Conservation (phyloP, 192 early-diverging fungal species). For the Podila horticola region DNA sequence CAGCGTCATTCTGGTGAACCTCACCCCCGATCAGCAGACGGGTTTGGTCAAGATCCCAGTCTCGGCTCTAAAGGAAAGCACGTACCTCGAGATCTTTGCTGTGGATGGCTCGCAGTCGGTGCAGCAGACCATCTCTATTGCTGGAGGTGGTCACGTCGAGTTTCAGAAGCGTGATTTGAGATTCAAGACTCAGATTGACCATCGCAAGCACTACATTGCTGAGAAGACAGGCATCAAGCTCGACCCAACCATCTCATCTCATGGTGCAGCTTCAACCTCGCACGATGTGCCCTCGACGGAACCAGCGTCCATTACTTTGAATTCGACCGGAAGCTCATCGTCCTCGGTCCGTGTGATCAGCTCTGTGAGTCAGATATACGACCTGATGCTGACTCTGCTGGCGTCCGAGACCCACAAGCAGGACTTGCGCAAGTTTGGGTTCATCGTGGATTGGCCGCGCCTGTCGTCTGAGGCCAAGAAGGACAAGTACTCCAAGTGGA, state of each 20-base stretch:
- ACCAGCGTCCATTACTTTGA: constrained; percentile 22
- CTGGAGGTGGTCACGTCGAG: background rate
- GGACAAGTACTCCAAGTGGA: constrained; percentile 42
- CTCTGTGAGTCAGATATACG: constrained; percentile 47
- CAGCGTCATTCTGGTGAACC: constrained; percentile 25
- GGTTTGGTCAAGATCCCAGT: constrained; percentile 22
- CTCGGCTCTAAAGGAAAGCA: constrained; percentile 22
- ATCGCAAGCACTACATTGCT: constrained; percentile 40
- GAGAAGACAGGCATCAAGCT: constrained; percentile 36
- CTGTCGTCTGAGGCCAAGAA: constrained; percentile 39
- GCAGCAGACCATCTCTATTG: constrained; percentile 21
- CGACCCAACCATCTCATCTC: constrained; percentile 1
- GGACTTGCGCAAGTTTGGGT: constrained; percentile 32
- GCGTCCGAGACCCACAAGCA: constrained; percentile 5
- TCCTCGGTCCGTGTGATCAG: constrained; percentile 39
- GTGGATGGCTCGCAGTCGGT: constrained; percentile 27
- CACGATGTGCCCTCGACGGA: background rate
- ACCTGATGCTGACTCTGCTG: constrained; percentile 42
- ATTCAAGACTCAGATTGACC: constrained; percentile 34
- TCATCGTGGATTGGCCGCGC: constrained; percentile 48
- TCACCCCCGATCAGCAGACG: constrained; percentile 14
- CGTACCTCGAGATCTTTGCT: constrained; percentile 32
- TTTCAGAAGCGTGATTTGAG: constrained; percentile 38
- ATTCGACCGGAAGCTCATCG: constrained; percentile 19
- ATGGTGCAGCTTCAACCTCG: background rate